Evolutionary conservation across 2,329 filamentous ascomycete genomes (phyloP), one percentile per base, ranked within the genome.

Genomic region (Neoscytalidium dimidiatum): DNA sequence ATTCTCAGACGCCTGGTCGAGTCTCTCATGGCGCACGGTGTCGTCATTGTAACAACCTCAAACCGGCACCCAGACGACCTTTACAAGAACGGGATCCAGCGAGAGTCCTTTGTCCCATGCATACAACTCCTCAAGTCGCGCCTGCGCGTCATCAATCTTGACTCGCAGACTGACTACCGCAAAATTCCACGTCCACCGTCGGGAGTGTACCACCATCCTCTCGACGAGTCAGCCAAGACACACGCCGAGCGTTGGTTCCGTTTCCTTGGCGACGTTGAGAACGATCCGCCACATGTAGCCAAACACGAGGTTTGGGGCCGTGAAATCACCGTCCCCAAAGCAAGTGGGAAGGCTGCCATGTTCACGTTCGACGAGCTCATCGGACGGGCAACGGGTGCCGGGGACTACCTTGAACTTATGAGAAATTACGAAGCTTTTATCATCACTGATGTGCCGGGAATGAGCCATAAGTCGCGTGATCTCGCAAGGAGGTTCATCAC

Each of bases 61-160:
- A 99, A 99, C 78, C 86, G 95, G n/a, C 94, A 97, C 71, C 95
- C 95, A 0, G 89, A 96, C 72, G 94, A 99, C 66, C 85, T 99
- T 7, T 99, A 99, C 84, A 97, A 95, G 79, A 99, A 99, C 76
- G 95, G 95, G 64, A 94, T 99, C 68, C 95, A 99, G 80, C 89
- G 95, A 66, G 90, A 96, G 70, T 96, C 92, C 6, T 99, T 99
- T 76, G 86, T 99, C 58, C 95, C 95, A 0, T 96, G 94, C 69
- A 99, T 99, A 74, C 90, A 94, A 68, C 88, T 99, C 3, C 88
- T 99, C 49, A 94, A 97, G 77, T 86, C 84, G 43, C 88, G 90
- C 2, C 86, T 99, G 8, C 89, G 91, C 62, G 92, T 98, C 53
- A 91, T 99, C 71, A 97, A 97, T 78, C 88, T 99, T 66, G 92